phyloP scores from a whole-genome alignment of 176 grass and related monocot genomes.

The Oryza nivara region DNA sequence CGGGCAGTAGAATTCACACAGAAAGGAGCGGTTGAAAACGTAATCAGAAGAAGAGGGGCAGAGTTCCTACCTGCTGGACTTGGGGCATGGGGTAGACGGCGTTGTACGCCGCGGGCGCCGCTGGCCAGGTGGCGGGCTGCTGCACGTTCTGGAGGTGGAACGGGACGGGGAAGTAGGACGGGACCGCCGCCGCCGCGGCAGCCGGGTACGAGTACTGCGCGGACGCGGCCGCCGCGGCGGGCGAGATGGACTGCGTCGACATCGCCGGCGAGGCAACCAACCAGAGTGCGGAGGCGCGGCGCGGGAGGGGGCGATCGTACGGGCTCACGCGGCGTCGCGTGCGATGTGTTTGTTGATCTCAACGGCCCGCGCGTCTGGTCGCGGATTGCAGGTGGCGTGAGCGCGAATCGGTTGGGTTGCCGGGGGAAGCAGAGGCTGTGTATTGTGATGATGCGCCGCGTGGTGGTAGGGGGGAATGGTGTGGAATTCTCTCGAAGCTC shows the following conservation, averaged over 20 bases:
- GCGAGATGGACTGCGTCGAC: constrained; percentile 54
- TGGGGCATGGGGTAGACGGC: constrained; percentile 49
- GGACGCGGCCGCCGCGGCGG: constrained; percentile 14
- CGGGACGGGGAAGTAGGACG: constrained; percentile 67
- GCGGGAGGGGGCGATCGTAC: background rate
- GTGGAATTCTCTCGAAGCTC: constrained; percentile 38
- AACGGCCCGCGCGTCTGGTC: background rate
- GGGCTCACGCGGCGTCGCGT: background rate
- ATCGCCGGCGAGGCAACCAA: constrained; percentile 9
- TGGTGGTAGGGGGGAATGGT: background rate
- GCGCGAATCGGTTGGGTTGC: too few species aligned
- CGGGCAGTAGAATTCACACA: background rate
- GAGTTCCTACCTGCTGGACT: constrained; percentile 59
- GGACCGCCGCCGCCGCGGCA: background rate
- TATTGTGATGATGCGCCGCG: too few species aligned
- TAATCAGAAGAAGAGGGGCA: background rate
- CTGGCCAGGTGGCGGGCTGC: constrained; percentile 16
- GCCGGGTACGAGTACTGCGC: constrained; percentile 49
- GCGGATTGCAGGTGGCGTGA: background rate
- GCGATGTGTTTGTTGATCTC: background rate
- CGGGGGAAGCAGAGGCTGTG: background rate
- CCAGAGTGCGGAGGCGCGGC: background rate
- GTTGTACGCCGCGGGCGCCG: constrained; percentile 27
- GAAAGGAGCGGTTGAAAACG: background rate
- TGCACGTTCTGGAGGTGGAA: constrained; percentile 72